These are phyloP conservation scores for Agrostemma githago DNA, from an alignment of 148 eudicot genomes.

Conservation along the genomic window DNA sequence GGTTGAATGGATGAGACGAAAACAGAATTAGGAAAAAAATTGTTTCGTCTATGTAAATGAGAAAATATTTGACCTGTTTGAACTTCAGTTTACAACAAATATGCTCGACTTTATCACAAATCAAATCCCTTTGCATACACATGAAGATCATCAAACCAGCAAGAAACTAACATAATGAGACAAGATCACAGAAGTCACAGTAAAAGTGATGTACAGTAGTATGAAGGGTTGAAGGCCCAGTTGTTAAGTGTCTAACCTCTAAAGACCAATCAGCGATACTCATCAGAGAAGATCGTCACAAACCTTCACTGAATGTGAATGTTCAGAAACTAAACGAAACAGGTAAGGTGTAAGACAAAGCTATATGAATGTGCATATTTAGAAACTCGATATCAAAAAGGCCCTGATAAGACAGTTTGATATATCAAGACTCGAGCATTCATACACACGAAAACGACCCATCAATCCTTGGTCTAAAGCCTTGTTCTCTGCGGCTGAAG, in stretches of 20 bases:
- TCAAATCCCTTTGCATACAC: no score
- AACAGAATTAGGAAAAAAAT: no score
- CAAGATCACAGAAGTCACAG: background rate
- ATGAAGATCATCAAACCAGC: background rate
- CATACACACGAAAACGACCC: no score
- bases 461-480: no score
- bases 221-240: background rate
- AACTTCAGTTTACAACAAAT: no score
- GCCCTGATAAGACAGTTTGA: no score
- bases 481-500: no score
- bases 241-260: background rate
- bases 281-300: background rate
- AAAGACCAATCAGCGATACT: background rate
- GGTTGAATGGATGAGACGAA: no score
- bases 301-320: background rate
- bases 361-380: background rate
- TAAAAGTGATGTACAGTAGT: background rate
- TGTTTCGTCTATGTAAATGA: no score
- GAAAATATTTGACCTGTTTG: no score
- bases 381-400: background rate
- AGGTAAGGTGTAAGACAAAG: background rate
- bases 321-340: background rate
- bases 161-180: background rate
- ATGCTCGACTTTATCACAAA: no score
- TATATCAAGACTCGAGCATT: no score